phyloP scores from a whole-genome alignment of 2,329 filamentous ascomycete genomes.

The Fulvia fulva region DNA sequence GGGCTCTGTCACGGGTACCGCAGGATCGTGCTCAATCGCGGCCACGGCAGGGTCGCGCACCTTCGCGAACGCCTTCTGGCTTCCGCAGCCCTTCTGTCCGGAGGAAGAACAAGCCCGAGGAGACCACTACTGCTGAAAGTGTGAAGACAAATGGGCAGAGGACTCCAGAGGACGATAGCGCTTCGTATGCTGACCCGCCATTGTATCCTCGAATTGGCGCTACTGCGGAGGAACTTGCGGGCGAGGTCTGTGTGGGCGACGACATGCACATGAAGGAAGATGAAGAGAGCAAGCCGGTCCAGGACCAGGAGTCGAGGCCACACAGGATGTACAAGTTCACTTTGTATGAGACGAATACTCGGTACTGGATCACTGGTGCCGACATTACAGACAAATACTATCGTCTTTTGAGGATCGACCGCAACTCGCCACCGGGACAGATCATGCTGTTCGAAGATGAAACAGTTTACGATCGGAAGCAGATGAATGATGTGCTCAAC shows the following conservation, averaged over 20 bases:
- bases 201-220: slow-evolving; percentile 27
- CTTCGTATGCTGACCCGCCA: slow-evolving; percentile 21
- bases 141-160: neutral
- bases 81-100: neutral
- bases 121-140: neutral
- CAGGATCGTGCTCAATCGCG: neutral
- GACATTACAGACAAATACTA: slow-evolving; percentile 87
- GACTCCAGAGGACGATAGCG: neutral
- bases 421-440: slow-evolving; percentile 74
- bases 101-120: neutral
- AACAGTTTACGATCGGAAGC: slow-evolving; percentile 84
- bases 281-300: slow-evolving; percentile 11
- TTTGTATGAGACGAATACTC: slow-evolving; percentile 89
- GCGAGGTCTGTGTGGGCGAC: slow-evolving; percentile 21
- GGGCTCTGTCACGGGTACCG: too few relatives aligned
- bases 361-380: slow-evolving; percentile 91
- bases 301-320: slow-evolving; percentile 15
- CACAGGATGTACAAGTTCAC: slow-evolving; percentile 86
- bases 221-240: slow-evolving; percentile 25
- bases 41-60: neutral
- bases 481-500: slow-evolving; percentile 90
- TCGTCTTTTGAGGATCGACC: slow-evolving; percentile 90
- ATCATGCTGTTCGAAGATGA: slow-evolving; percentile 89
- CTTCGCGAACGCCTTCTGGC: neutral
- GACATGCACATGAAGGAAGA: slow-evolving; percentile 22